Evolutionary conservation across 805 yeast species (phyloP), one percentile per base, ranked within the genome.

Genomic region (Citeromyces matritensis): DNA sequence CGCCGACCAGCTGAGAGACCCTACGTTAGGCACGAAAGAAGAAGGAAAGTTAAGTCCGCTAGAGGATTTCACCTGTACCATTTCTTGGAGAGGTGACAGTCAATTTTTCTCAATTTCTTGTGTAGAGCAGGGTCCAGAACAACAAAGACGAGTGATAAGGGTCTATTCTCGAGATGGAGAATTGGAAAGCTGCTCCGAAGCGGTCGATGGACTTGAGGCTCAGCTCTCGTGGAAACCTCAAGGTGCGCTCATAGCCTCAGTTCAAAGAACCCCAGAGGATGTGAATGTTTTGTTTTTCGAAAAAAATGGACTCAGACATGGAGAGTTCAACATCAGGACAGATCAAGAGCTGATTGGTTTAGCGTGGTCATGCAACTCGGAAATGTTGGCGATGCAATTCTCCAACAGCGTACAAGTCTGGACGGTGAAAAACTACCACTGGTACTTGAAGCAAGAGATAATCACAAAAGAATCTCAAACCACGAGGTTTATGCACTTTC

Each of bases 21-120:
- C 97, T 19, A 91, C 98, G 0, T 76, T 88, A 53, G 68, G 71
- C 24, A 68, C 65, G 39, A 67, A 73, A 3, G 94, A 88, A 44
- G 53, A 60, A 24, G 97, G 97, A 28, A 57, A 57, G 0, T 41
- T 70, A 5, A 66, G 84, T 2, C 48, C 48, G 0, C 59, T 60
- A 42, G 96, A 88, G 47, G 49, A 55, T 8, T 48, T 48, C 10
- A 35, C 48, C 4, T 58, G 58, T 5, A 51, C 56, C 29, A 65
- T 91, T 11, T 73, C 94, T 27, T 91, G 99, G 99, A 70, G 98
- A 46, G 95, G 96, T 10, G 98, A 91, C 49, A 80, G 95, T 45
- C 86, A 81, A 40, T 85, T 56, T 45, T 77, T 91, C 42, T 71
- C 80, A 2, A 60, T 91, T 2, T 66, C 76, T 14, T 59, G 78